A percentile compares a stretch with the other conserved stretches of the same genome.
These are phyloP conservation scores for Penicillium sp. DNA, from an alignment of 2,329 filamentous ascomycete genomes.

Conservation along the genomic window DNA sequence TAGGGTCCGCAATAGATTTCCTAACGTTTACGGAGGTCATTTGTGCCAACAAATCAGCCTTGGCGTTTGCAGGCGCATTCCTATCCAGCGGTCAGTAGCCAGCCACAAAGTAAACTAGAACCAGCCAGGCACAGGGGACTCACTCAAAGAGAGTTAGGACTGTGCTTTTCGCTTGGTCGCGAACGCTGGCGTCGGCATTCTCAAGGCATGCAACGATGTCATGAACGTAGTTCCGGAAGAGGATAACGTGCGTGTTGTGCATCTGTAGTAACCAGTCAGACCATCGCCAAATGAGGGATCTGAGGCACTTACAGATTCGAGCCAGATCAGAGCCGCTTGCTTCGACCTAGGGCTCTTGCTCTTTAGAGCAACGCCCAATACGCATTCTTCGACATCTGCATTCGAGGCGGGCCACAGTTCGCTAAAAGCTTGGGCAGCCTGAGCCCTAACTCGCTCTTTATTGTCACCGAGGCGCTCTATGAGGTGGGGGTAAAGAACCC, in stretches of 20 bases:
- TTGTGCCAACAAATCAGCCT: slow-evolving; percentile 86
- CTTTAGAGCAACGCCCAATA: slow-evolving; percentile 77
- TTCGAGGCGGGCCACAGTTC: slow-evolving; percentile 76
- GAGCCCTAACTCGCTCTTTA: slow-evolving; percentile 79
- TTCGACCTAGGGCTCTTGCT: slow-evolving; percentile 85
- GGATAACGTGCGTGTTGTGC: slow-evolving; percentile 77
- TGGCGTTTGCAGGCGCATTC: slow-evolving; percentile 78
- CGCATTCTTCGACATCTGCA: slow-evolving; percentile 76
- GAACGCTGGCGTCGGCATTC: slow-evolving; percentile 85
- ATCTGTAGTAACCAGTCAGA: slow-evolving; percentile 58
- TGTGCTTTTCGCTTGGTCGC: slow-evolving; percentile 80
- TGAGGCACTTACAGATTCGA: slow-evolving; percentile 66
- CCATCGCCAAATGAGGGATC: slow-evolving; percentile 3
- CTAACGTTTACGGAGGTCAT: slow-evolving; percentile 83
- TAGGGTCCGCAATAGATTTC: slow-evolving; percentile 81
- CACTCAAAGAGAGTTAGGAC: slow-evolving; percentile 87
- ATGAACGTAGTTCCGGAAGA: slow-evolving; percentile 83
- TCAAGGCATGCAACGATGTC: slow-evolving; percentile 84
- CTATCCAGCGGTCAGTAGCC: slow-evolving; percentile 46
- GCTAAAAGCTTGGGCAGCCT: slow-evolving; percentile 75
- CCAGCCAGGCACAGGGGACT: slow-evolving; percentile 25
- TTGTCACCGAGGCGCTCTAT: slow-evolving; percentile 85
- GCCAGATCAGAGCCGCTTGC: slow-evolving; percentile 83
- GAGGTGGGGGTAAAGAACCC: slow-evolving; percentile 73
- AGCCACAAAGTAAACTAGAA: neutral